Base-by-base conservation (phyloP, 495 filamentous ascomycete species). In the Aspergillus wentii region DNA sequence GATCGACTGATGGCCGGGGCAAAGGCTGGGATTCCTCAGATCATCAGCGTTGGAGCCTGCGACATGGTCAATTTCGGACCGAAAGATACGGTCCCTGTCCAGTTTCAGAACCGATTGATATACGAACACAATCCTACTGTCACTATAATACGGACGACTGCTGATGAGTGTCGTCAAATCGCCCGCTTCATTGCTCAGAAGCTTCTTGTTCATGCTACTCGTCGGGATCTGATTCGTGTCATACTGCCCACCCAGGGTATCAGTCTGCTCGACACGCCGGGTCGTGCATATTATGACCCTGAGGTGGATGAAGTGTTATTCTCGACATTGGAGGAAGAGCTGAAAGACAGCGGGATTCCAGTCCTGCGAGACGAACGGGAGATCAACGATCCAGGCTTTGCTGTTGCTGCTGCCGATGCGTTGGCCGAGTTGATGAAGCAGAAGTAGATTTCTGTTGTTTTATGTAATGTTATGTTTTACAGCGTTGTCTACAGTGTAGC, bases 11-110 rank as follows among this genome's bases (percentile, higher is more conserved):
- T 58, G 3, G 74, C 74, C 0, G 75, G 76, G 8, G 66, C 69
- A 4, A 57, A 59, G 39, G 55, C 47, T 14, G 73, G 78, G 2
- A 68, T 86, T 8, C 82, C 82, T 0, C 66, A 79, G 17, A 58
- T 87, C 8, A 59, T 87, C 3, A 76, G 71, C 35, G 57, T 83
- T 6, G 83, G 83, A 0, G 83, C 82, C 0, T 64, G 69, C 5
- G 83, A 87, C 38, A 85, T 86, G 72, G 71, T 77, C 5, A 85
- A 85, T 43, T 86, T 85, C 46, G 82, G 82, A 0, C 63, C 73
- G 0, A 51, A 21, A 10, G 53, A 63, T 0, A 79, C 66, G 1
- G 62, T 87, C 6, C 82, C 82, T 0, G 49, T 62, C 28, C 42
- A 54, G 30, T 77, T 63, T 46, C 2, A 40, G 6, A 46, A 41